phyloP scores from a whole-genome alignment of 192 early-diverging fungal species.

The Coemansia asiatica region DNA sequence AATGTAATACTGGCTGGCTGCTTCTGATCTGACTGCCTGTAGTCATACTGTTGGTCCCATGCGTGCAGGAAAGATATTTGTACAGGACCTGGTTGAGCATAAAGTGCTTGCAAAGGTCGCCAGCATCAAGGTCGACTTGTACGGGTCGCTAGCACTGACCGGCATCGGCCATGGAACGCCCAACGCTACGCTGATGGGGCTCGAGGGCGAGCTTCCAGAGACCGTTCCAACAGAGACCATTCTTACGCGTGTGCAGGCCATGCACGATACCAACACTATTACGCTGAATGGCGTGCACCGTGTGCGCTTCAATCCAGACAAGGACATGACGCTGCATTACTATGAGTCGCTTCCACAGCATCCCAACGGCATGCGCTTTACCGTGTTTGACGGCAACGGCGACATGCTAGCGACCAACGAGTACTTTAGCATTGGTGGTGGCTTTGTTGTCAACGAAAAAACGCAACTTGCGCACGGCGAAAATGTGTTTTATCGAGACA shows the following conservation, averaged over 20 bases:
- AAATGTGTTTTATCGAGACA: slow-evolving; percentile 63
- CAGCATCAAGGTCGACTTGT: slow-evolving; percentile 79
- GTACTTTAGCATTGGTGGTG: slow-evolving; percentile 94
- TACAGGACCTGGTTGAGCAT: slow-evolving; percentile 76
- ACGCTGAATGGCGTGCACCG: slow-evolving; percentile 71
- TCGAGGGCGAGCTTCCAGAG: slow-evolving; percentile 90
- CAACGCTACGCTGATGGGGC: slow-evolving; percentile 83
- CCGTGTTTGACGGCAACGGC: slow-evolving; percentile 75
- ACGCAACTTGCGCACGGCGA: slow-evolving; percentile 77
- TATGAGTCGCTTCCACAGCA: slow-evolving; percentile 86
- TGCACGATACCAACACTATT: slow-evolving; percentile 70
- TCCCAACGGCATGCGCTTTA: slow-evolving; percentile 95
- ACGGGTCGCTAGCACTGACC: slow-evolving; percentile 90
- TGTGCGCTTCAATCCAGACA: slow-evolving; percentile 81
- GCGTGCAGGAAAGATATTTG: slow-evolving; percentile 94
- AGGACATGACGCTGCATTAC: slow-evolving; percentile 87
- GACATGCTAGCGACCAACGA: slow-evolving; percentile 92
- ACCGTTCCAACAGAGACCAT: slow-evolving; percentile 82
- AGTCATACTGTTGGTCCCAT: slow-evolving; percentile 94
- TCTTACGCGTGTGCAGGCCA: slow-evolving; percentile 68
- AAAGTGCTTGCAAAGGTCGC: slow-evolving; percentile 63
- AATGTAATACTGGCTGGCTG: not conserved
- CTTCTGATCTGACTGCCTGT: slow-evolving; percentile 12
- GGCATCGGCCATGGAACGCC: slow-evolving; percentile 96
- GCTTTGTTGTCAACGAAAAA: slow-evolving; percentile 92